Evolutionary conservation across 352 stramenopile genomes (phyloP).

Genomic region (Globisporangium paddicum): DNA sequence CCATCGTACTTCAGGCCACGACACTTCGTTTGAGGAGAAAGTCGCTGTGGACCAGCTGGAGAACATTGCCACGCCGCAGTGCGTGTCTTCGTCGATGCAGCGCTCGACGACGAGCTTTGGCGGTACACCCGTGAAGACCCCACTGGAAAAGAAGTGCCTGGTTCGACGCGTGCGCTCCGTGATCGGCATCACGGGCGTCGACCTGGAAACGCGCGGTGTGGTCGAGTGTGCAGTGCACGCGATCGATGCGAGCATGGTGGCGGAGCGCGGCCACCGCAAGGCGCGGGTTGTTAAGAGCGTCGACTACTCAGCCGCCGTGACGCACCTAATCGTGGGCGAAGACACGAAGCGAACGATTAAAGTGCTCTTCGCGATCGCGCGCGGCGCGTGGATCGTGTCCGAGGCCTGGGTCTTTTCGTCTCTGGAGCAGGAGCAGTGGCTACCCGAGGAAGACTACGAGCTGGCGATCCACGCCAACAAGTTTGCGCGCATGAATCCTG

Average conservation of each 20-base stretch:
- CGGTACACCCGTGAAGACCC: conserved; percentile 5
- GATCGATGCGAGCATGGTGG: conserved; percentile 62
- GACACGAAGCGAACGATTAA: conserved; percentile 79
- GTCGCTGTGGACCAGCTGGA: conserved; percentile 10
- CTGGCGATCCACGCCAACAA: conserved; percentile 49
- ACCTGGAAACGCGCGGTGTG: conserved; percentile 43
- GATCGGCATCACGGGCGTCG: conserved; percentile 74
- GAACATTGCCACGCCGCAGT: conserved; percentile 8
- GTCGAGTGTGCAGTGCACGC: conserved; percentile 76
- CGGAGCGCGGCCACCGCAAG: conserved; percentile 45
- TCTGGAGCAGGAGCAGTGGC: conserved; percentile 64
- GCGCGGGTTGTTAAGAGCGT: conserved; percentile 74
- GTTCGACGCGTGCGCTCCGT: conserved; percentile 37
- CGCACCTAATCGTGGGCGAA: conserved; percentile 68
- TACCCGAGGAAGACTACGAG: conserved; percentile 66
- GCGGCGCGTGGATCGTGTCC: conserved; percentile 75
- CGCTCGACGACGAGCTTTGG: conserved; percentile 9
- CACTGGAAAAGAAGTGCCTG: conserved; percentile 13
- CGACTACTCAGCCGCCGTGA: conserved; percentile 66
- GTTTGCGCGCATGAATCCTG: conserved; percentile 31
- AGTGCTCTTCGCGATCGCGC: conserved; percentile 78
- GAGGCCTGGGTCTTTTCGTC: conserved; percentile 78
- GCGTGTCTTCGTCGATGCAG: conserved; percentile 5
- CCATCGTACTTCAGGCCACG: not conserved
- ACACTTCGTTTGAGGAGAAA: not conserved